Evolutionary conservation across 2,329 filamentous ascomycete genomes (phyloP).

Genomic region (Lachnellula arida): DNA sequence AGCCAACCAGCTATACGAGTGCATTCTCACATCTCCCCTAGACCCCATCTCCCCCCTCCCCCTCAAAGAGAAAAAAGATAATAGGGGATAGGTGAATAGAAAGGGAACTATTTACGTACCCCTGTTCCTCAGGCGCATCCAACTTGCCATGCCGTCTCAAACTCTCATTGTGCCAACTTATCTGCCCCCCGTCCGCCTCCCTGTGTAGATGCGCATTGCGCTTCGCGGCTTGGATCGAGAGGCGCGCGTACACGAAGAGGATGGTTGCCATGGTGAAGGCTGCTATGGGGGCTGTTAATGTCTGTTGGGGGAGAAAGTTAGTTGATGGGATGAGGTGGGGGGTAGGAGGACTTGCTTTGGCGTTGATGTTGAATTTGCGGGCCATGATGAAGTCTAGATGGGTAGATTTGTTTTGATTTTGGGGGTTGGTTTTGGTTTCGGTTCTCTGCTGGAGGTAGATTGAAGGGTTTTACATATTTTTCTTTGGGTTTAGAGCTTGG

Average conservation of each 20-base stretch:
- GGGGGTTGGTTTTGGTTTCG: no score
- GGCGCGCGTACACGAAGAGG: constrained; percentile 55
- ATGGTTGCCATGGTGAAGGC: constrained; percentile 51
- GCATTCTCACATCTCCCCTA: no score
- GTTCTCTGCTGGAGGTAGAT: no score
- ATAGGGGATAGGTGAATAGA: no score
- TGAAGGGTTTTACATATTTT: no score
- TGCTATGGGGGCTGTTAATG: constrained; percentile 44
- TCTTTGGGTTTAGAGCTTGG: background rate
- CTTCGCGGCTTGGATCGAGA: constrained; percentile 62
- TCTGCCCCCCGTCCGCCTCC: constrained; percentile 52
- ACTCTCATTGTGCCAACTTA: constrained; percentile 50
- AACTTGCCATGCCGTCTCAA: constrained; percentile 47
- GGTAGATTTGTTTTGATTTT: background rate
- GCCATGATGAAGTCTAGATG: constrained; percentile 7
- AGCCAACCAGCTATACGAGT: no score
- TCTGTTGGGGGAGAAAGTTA: constrained; percentile 10
- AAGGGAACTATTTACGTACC: background rate
- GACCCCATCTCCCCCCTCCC: no score
- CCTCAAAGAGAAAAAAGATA: no score
- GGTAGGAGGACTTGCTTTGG: constrained; percentile 10
- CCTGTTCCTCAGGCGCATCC: constrained; percentile 35
- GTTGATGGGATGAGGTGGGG: background rate
- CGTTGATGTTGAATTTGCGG: constrained; percentile 28
- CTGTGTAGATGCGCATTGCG: constrained; percentile 57